Evolutionary conservation across 495 filamentous ascomycete species (phyloP), one percentile per base, ranked within the genome.

Genomic region (Aspergillus carlsbadensis): DNA sequence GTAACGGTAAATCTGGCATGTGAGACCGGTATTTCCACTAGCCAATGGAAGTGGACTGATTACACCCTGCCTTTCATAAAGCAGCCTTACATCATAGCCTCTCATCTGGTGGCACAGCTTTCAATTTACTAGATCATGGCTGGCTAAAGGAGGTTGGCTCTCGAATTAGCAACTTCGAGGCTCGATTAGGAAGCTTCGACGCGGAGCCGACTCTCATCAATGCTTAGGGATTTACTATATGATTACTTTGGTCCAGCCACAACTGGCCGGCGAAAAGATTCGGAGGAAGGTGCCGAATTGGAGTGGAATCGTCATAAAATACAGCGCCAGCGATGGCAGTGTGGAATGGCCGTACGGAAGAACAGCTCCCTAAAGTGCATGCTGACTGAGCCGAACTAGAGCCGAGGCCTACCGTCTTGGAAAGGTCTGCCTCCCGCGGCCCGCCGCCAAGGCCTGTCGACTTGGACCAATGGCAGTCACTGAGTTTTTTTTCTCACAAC

Each of bases 361-460:
- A 51, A 51, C 53, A 24, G 44, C 40, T 37, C 48, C n/a, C 33
- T 35, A 42, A 34, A 39, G 57, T 33, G 8, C 18, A 33, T 62
- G 64, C 60, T 70, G 65, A 70, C 63, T 63, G 65, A 68, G 63
- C 69, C 63, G 65, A 71, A 43, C 42, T 60, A 55, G 60, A 70
- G 65, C 73, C 73, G 61, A 91, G 87, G 71, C 69, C 77, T 45
- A 71, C 84, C 52, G n/a, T n/a, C n/a, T n/a, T n/a, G n/a, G 88
- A 91, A 63, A 78, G 74, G n/a, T 75, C 84, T 67, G 26, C 26
- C 31, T 45, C 74, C 79, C 55, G 77, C 81, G 35, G 72, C 76
- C 56, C 70, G 68, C 33, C 73, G 67, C 59, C 78, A 83, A 47
- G 79, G 79, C 22, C 57, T 63, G 46, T 45, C n/a, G 31, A 22